Percentiles rank a stretch among this genome's conserved stretches.
Evolutionary conservation across 2,329 filamentous ascomycete genomes (phyloP).

Genomic region (Juglanconis sp.): DNA sequence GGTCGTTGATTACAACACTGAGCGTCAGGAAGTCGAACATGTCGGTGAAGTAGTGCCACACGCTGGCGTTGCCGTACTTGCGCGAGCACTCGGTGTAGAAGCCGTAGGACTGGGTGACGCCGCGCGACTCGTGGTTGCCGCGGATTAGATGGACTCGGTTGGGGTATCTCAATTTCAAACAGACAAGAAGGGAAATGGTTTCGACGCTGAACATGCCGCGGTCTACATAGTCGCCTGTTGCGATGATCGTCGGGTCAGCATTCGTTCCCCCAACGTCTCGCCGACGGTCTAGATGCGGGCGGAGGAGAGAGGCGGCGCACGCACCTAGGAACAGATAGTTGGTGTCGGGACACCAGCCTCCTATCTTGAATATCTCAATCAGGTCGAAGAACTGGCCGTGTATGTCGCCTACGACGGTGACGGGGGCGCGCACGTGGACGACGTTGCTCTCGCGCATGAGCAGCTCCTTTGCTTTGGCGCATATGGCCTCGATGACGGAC

Average conservation of each 20-base stretch:
- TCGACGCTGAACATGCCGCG: constrained; percentile 98
- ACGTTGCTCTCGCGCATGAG: constrained; percentile 99
- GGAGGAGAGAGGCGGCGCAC: constrained; percentile 16
- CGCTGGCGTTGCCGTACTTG: constrained; percentile 97
- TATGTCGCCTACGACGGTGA: constrained; percentile 97
- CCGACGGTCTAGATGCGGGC: not conserved
- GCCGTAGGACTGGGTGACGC: constrained; percentile 97
- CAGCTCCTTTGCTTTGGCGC: constrained; percentile 97
- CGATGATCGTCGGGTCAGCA: constrained; percentile 4
- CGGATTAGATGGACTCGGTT: constrained; percentile 93
- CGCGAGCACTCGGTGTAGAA: constrained; percentile 98
- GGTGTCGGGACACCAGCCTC: constrained; percentile 93
- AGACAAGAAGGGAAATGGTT: constrained; percentile 96
- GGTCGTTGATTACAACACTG: constrained; percentile 96
- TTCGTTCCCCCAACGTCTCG: not conserved
- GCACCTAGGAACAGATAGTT: constrained; percentile 96
- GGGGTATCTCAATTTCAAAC: constrained; percentile 94
- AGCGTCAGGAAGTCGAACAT: constrained; percentile 99
- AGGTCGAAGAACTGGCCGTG: constrained; percentile 99
- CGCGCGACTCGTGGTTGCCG: constrained; percentile 95
- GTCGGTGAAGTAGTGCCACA: constrained; percentile 99
- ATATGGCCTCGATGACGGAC: constrained; percentile 98
- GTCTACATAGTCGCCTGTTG: constrained; percentile 89
- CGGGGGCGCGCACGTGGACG: constrained; percentile 90
- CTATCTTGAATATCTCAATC: constrained; percentile 98